Conservation (phyloP, 192 early-diverging fungal species). For the Coemansia erecta region DNA sequence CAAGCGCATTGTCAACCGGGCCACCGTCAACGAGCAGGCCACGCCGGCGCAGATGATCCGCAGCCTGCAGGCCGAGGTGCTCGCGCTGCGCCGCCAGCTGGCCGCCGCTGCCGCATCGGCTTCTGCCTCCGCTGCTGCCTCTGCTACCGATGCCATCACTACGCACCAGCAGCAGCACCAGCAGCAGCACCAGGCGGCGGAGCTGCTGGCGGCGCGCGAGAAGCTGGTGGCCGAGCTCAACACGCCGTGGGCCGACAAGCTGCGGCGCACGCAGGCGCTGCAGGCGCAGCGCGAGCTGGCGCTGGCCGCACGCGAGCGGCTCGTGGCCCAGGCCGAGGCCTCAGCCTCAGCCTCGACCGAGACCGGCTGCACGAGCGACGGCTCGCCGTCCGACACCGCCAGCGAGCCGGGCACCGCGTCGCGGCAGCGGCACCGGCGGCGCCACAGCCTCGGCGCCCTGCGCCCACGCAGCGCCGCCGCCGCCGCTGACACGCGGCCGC, state of each 20-base stretch:
- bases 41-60: slow-evolving; percentile 67
- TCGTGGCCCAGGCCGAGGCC: slow-evolving; percentile 59
- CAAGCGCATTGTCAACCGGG: slow-evolving; percentile 87
- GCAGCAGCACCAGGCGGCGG: too few species aligned
- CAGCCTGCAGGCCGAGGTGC: slow-evolving; percentile 80
- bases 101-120: slow-evolving; percentile 5
- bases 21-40: slow-evolving; percentile 88
- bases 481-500: slow-evolving; percentile 2
- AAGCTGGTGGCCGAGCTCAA: slow-evolving; percentile 84
- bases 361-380: slow-evolving; percentile 71
- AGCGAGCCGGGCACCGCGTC: too few species aligned
- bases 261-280: slow-evolving; percentile 67
- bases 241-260: slow-evolving; percentile 81
- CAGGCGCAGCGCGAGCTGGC: slow-evolving; percentile 70
- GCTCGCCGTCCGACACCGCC: too few species aligned
- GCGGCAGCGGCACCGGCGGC: too few species aligned
- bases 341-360: too few species aligned
- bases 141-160: too few species aligned
- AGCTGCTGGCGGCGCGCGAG: slow-evolving; percentile 79
- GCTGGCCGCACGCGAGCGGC: slow-evolving; percentile 77
- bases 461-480: too few species aligned
- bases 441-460: too few species aligned
- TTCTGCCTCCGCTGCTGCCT: too few species aligned
- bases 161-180: too few species aligned
- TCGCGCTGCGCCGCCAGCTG: slow-evolving; percentile 61